These are phyloP conservation scores for Pleurotus tuoliensis DNA, from an alignment of 768 basidiomycete genomes.

Conservation along the genomic window DNA sequence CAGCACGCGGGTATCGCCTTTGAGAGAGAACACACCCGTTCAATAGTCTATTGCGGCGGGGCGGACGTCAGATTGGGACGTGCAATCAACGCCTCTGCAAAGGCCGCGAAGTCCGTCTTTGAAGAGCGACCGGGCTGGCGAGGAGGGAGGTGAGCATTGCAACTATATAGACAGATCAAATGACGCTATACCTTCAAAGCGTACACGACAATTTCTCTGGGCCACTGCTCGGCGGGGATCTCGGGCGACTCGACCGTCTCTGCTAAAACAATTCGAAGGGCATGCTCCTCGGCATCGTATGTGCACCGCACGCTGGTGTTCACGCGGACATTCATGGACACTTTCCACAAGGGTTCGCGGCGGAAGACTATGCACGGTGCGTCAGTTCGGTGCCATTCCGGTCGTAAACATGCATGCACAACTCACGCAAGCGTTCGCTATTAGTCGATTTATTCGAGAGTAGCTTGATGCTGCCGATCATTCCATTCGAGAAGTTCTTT, in stretches of 20 bases:
- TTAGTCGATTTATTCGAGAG: conserved; percentile 39
- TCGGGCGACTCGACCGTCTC: conserved; percentile 33
- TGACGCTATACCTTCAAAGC: conserved; percentile 50
- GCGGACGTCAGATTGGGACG: conserved; percentile 25
- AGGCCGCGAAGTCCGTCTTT: conserved; percentile 52
- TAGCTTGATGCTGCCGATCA: conserved; percentile 59
- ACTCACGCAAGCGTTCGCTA: conserved; percentile 47
- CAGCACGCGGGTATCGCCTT: no score
- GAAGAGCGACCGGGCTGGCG: conserved; percentile 41
- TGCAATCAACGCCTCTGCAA: conserved; percentile 41
- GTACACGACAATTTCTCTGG: conserved; percentile 51
- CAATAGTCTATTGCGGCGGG: neutral
- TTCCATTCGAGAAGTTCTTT: conserved; percentile 53
- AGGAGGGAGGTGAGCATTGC: neutral
- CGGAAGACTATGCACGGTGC: conserved; percentile 49
- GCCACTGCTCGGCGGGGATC: conserved; percentile 17
- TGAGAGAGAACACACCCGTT: no score
- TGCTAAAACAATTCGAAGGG: conserved; percentile 51
- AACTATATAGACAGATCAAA: neutral
- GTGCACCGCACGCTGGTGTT: conserved; percentile 52
- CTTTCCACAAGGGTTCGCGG: conserved; percentile 66
- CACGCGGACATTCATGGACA: conserved; percentile 63
- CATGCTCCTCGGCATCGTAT: conserved; percentile 51
- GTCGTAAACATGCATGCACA: conserved; percentile 6
- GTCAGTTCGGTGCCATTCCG: neutral